Conservation (phyloP, 805 yeast genomes). For the Suhomyces faveliae region DNA sequence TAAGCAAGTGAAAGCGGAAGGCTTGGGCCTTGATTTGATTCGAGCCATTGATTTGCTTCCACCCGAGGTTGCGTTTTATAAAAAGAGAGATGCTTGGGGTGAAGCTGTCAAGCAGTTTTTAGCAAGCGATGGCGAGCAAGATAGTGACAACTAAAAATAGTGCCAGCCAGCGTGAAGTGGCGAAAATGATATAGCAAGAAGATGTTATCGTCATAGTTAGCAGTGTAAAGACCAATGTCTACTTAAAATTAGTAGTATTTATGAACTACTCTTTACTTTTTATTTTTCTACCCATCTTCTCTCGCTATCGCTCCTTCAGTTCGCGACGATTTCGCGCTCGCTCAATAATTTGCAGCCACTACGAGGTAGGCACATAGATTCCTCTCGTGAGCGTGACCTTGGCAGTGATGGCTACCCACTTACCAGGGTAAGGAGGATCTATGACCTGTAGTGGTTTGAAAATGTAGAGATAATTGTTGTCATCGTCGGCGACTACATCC, state of each 20-base stretch:
- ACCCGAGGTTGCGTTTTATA: conserved; percentile 37
- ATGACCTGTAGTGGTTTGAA: conserved; percentile 21
- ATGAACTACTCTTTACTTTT: no score
- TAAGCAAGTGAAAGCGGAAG: conserved; percentile 29
- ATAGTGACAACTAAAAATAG: no score
- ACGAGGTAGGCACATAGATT: conserved; percentile 28
- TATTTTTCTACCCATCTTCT: no score
- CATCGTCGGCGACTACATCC: conserved; percentile 22
- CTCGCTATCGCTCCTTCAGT: no score
- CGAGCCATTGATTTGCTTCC: conserved; percentile 38
- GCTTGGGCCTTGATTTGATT: conserved; percentile 28
- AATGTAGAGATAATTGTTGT: conserved; percentile 32
- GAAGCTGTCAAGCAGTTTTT: conserved; percentile 35
- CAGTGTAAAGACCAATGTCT: no score
- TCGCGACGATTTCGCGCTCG: no score
- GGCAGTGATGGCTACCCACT: conserved; percentile 62
- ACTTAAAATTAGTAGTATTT: no score
- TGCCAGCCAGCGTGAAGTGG: no score
- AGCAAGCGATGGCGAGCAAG: background rate
- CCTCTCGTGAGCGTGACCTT: conserved; percentile 84
- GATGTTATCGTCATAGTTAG: no score
- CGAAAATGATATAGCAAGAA: no score
- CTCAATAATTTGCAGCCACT: no score
- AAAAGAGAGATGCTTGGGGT: conserved; percentile 38
- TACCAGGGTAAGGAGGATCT: conserved; percentile 43